These are phyloP conservation scores for Saposhnikovia divaricata DNA, from an alignment of 129 eudicot species.

Conservation along the genomic window DNA sequence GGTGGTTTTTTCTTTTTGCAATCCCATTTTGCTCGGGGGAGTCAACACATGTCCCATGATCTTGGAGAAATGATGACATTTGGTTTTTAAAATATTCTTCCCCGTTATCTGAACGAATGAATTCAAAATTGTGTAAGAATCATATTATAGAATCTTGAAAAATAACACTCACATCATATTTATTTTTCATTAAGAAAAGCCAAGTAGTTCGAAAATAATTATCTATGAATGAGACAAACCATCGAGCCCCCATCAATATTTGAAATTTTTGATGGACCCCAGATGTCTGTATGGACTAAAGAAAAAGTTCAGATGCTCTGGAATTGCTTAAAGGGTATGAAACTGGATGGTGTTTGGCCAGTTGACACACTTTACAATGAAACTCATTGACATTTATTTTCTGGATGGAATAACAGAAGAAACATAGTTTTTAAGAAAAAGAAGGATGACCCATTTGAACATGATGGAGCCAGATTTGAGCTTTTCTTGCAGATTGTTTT, in stretches of 20 bases:
- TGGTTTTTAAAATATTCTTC: background rate
- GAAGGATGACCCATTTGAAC: background rate
- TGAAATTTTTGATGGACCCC: background rate
- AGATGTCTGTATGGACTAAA: background rate
- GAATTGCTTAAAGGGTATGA: background rate
- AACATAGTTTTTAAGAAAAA: background rate
- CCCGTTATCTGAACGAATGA: background rate
- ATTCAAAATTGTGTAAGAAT: too few species aligned
- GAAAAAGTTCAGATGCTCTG: background rate
- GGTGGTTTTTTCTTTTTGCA: background rate
- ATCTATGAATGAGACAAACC: constrained; percentile 1
- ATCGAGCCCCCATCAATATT: background rate
- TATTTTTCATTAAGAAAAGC: too few species aligned
- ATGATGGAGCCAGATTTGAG: constrained; percentile 2
- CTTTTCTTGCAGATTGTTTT: background rate
- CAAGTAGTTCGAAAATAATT: background rate
- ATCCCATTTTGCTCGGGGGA: constrained; percentile 15
- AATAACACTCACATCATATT: too few species aligned
- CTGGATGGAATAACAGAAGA: background rate
- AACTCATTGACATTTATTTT: background rate
- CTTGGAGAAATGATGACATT: background rate
- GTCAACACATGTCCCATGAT: background rate
- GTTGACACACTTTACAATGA: constrained; percentile 1
- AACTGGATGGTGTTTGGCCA: background rate
- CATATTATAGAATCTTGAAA: too few species aligned